Evolutionary conservation across 2,329 filamentous ascomycete genomes (phyloP).

Genomic region (Macrophomina tecta): DNA sequence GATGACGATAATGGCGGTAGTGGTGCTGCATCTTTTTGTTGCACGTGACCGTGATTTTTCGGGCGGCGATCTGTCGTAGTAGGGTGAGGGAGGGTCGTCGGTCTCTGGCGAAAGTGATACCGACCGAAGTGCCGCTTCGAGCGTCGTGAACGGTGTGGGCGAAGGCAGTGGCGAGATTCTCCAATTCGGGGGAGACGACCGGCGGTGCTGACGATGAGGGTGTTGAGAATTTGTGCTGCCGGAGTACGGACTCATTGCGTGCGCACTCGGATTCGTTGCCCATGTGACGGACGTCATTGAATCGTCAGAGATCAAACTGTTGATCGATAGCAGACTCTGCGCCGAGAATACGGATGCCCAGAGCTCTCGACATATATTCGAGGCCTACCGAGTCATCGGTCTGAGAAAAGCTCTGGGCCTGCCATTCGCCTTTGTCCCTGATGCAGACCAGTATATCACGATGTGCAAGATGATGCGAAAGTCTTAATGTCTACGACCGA

Average conservation of each 20-base stretch:
- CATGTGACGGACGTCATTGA: background rate
- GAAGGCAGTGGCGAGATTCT: background rate
- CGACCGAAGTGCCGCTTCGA: constrained; percentile 1
- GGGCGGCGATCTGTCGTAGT: no score
- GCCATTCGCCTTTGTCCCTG: background rate
- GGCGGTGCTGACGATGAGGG: background rate
- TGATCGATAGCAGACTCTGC: no score
- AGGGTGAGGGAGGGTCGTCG: background rate
- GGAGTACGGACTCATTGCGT: background rate
- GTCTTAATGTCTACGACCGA: constrained; percentile 11
- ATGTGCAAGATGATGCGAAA: background rate
- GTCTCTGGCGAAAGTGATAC: background rate
- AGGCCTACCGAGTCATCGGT: background rate
- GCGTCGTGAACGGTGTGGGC: background rate
- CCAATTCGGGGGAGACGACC: background rate
- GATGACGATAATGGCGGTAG: no score
- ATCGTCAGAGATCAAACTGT: background rate
- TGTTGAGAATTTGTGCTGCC: background rate
- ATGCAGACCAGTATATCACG: constrained; percentile 4
- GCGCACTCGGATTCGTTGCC: background rate
- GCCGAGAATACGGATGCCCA: background rate
- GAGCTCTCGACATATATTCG: background rate
- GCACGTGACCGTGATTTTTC: no score
- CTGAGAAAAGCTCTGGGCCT: background rate
- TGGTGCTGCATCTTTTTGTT: no score